phyloP scores from a whole-genome alignment of 2,329 filamentous ascomycete species.

The Elsinoe australis region DNA sequence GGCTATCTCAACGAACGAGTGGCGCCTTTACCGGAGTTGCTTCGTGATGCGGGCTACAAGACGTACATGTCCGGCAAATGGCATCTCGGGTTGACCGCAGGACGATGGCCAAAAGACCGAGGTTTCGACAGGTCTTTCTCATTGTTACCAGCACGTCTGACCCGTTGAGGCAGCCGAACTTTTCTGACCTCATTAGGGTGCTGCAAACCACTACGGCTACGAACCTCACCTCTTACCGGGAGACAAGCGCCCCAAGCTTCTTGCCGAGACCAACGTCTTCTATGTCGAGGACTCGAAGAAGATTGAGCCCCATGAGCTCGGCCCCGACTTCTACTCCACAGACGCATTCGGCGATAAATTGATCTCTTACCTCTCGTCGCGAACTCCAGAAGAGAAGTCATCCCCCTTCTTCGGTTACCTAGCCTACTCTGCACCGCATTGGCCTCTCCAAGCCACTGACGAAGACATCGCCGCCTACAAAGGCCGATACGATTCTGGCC shows the following conservation, averaged over 20 bases:
- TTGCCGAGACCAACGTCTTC: conserved; percentile 22
- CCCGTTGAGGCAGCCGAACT: not conserved
- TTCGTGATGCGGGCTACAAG: conserved; percentile 31
- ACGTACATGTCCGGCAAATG: conserved; percentile 35
- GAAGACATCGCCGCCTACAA: conserved; percentile 24
- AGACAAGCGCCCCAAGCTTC: conserved; percentile 20
- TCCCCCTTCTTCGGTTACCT: conserved; percentile 29
- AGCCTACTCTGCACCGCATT: conserved; percentile 28
- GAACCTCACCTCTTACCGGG: conserved; percentile 27
- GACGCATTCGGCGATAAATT: conserved; percentile 28
- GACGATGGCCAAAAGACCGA: conserved; percentile 25
- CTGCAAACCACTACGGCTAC: conserved; percentile 33
- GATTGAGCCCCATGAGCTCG: conserved; percentile 20
- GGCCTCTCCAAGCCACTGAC: conserved; percentile 28
- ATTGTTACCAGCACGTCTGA: conserved; percentile 25
- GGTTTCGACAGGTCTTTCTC: conserved; percentile 29
- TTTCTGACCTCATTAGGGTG: conserved; percentile 1
- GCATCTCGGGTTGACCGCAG: conserved; percentile 30
- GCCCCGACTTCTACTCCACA: conserved; percentile 30
- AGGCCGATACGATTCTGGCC: conserved; percentile 26
- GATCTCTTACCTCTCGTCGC: conserved; percentile 25
- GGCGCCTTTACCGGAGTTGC: conserved; percentile 31
- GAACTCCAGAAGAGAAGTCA: conserved; percentile 20
- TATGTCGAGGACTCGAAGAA: conserved; percentile 24
- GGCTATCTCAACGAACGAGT: conserved; percentile 32